Base-by-base conservation (phyloP, 2,329 filamentous ascomycete species). In the Beauveria pseudobassiana region DNA sequence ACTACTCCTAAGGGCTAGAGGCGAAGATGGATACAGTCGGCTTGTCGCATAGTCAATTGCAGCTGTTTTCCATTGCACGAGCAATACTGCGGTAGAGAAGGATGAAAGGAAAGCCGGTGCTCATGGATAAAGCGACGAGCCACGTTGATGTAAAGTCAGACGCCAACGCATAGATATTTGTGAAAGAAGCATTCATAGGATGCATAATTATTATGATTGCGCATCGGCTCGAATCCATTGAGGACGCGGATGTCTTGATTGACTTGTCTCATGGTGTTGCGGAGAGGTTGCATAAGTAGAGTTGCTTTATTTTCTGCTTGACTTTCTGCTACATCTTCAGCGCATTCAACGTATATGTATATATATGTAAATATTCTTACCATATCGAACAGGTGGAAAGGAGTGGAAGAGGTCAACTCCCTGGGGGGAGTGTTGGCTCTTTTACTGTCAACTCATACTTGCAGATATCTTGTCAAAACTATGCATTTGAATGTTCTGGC, bases 21-120 rank as follows among this genome's bases (percentile, higher is more conserved):
- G 67, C 66, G 1, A 61, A 53, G 6, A 75, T 85, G 52, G 72
- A 75, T 16, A 70, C 76, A 1, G 74, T 80, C 7, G 72, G 74
- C 58, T 71, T 84, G 8, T 80, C 76, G 5, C 77, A 80, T 59
- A 85, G 85, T 0, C 84, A 87, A 69, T 77, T 78, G 59, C 85
- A 87, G 68, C 76, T 87, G 1, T 84, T 88, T 65, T 84, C 79
- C 65, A 75, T 87, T 8, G 84, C 82, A 2, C 73, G 84, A 3
- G 84, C 82, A 0, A 73, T 87, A 28, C 69, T 87, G 26, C 71
- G 77, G 3, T 63, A 61, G 18, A n/a, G 45, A n/a, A 28, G 34
- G 30, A 51, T n/a, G 1, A 18, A 68, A 42, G 24, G 42, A 8
- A 63, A 34, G 2, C 38, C 61, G 2, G 57, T 57, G 40, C 61